Evolutionary conservation across 148 eudicot species (phyloP).

Genomic region (Silene uniflora): DNA sequence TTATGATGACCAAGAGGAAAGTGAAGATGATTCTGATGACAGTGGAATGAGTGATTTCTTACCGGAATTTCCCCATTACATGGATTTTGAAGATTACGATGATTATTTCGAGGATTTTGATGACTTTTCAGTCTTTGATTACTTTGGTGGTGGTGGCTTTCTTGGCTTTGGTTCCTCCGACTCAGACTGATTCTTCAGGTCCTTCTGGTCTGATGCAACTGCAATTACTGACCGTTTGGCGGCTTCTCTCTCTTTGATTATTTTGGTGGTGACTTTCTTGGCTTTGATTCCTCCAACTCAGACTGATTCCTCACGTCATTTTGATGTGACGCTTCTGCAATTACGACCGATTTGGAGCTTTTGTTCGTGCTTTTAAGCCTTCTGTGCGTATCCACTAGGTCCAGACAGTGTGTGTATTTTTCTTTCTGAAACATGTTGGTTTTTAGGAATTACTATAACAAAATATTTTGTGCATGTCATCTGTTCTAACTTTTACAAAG

Average conservation of each 20-base stretch:
- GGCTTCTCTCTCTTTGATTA: not conserved
- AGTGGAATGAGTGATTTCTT: not conserved
- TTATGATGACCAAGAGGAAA: not conserved
- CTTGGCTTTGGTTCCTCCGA: not conserved
- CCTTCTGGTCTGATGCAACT: not conserved
- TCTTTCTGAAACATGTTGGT: no score
- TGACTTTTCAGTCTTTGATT: not conserved
- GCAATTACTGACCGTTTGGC: not conserved
- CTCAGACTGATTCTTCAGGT: not conserved
- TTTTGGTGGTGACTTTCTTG: not conserved
- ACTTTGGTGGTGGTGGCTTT: slow-evolving; percentile 1
- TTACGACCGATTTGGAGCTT: no score
- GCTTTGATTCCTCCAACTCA: not conserved
- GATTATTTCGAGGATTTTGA: not conserved
- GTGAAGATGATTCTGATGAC: not conserved
- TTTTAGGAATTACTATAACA: no score
- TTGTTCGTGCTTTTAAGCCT: no score
- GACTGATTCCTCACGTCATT: not conserved
- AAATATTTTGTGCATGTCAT: no score
- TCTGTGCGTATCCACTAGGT: no score
- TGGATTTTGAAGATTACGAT: no score
- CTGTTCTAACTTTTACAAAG: no score
- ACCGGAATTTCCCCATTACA: not conserved
- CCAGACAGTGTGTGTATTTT: no score
- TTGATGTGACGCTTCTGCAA: no score